These are phyloP conservation scores for Raddia guianensis DNA, from an alignment of 176 grass and related monocot species.

Conservation along the genomic window DNA sequence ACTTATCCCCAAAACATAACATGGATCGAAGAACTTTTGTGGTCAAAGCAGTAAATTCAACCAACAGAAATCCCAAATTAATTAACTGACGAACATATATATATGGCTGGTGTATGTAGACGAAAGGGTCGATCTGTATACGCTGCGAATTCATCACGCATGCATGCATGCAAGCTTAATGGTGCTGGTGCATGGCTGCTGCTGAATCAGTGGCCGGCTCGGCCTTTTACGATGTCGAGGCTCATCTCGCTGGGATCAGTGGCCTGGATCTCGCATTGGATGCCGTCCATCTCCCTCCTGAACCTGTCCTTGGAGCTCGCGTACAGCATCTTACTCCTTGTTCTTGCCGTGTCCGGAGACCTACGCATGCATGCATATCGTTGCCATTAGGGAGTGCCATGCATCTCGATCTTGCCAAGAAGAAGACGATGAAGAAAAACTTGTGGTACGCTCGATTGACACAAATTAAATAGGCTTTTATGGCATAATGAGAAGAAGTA, in stretches of 20 bases:
- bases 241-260: conserved; percentile 67
- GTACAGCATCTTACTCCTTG: conserved; percentile 63
- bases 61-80: background rate
- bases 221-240: conserved; percentile 55
- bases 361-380: background rate
- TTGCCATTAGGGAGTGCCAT: no score
- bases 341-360: conserved; percentile 60
- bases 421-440: no score
- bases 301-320: conserved; percentile 71
- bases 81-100: conserved; percentile 1
- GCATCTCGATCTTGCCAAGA: no score
- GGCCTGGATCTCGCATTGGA: conserved; percentile 67
- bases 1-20: background rate
- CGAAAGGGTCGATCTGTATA: background rate
- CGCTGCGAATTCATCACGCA: background rate
- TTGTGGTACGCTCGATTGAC: background rate
- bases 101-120: background rate
- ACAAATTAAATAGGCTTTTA: no score
- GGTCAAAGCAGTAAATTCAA: background rate
- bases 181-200: no score
- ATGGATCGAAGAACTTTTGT: background rate
- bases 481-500: no score
- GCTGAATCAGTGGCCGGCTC: conserved; percentile 38
- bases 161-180: background rate
- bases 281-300: conserved; percentile 64